Base-by-base conservation (phyloP, 306 rosid species). In the Prunus mume region DNA sequence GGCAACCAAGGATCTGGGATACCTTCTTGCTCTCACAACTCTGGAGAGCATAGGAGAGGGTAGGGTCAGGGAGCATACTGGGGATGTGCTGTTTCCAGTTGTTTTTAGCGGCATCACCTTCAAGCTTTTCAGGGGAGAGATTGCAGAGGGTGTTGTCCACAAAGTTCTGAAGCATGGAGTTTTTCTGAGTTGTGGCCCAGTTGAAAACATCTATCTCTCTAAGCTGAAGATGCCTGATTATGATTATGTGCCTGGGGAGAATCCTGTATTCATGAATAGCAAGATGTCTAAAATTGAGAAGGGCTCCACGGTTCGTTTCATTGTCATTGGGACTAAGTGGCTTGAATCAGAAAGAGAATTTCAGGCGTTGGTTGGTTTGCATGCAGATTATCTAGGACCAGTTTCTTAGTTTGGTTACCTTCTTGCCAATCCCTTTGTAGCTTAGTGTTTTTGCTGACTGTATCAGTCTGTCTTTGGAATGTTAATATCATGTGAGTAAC, bases 241-340 rank as follows among this genome's bases (percentile, higher is more conserved):
- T 55, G 34, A 43, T 3, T 90, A 85, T 75, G 87, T 86, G 34
- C 86, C 84, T 0, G 97, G 97, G 18, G 99, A 92, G 77, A 89
- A 88, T 27, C 90, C 96, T 0, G 80, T 80, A 63, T 95, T 95
- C 88, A 43, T 80, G 89, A 87, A 84, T 63, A 86, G 88, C 28
- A 88, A 86, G 68, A 77, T 57, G 69, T 81, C 97, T 0, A 92
- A 82, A 82, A 88, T 95, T 34, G 96, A 83, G 25, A 90, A 91
- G 65, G 96, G 85, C 24, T 89, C 72, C 5, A 41, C 41, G 0
- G 85, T 95, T 24, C 93, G 97, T 69, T 82, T 83, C 79, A 83
- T 90, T 4, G 99, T 92, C 76, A 84, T 92, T 0, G 99, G 97
- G 5, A 91, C 97, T 0, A 95, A 87, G 90, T 92, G 96, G 99